Percentiles rank a stretch among this genome's conserved stretches.
Evolutionary conservation across 495 filamentous ascomycete species (phyloP).

Genomic region (Trypethelium eluteriae): DNA sequence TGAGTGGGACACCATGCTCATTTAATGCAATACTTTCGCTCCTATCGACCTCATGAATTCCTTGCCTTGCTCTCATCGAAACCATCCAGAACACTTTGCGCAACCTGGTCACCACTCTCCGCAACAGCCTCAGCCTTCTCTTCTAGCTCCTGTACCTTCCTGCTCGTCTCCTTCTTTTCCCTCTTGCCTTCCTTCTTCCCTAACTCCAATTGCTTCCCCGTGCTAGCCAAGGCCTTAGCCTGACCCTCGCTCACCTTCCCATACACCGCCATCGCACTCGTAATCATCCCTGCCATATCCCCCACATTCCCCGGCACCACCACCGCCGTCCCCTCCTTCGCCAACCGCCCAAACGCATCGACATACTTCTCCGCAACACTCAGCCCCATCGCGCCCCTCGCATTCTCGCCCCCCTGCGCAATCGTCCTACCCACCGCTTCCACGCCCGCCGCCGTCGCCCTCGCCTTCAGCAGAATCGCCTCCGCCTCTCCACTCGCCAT

Average conservation of each 20-base stretch:
- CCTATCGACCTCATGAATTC: conserved; percentile 20
- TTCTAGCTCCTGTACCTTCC: conserved; percentile 17
- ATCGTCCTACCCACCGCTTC: conserved; percentile 74
- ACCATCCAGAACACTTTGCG: conserved; percentile 26
- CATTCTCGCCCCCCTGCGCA: conserved; percentile 57
- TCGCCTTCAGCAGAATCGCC: conserved; percentile 77
- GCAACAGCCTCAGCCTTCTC: conserved; percentile 34
- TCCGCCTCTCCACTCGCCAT: conserved; percentile 83
- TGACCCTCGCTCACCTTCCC: conserved; percentile 88
- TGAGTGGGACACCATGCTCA: neutral
- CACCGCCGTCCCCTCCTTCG: conserved; percentile 86
- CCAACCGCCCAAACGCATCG: conserved; percentile 83
- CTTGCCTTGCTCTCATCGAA: conserved; percentile 25
- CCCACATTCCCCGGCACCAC: conserved; percentile 95
- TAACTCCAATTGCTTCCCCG: conserved; percentile 21
- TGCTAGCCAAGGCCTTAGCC: conserved; percentile 56
- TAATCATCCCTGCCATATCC: conserved; percentile 96
- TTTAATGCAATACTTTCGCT: neutral
- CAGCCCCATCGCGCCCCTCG: conserved; percentile 74
- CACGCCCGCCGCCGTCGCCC: conserved; percentile 81
- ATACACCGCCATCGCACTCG: conserved; percentile 89
- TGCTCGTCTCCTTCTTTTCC: conserved; percentile 15
- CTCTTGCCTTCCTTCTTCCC: conserved; percentile 22
- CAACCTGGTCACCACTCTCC: conserved; percentile 26
- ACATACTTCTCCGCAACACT: conserved; percentile 97